phyloP scores from a whole-genome alignment of 1,284 basidiomycete species.

The Filobasidium uniguttulatum region DNA sequence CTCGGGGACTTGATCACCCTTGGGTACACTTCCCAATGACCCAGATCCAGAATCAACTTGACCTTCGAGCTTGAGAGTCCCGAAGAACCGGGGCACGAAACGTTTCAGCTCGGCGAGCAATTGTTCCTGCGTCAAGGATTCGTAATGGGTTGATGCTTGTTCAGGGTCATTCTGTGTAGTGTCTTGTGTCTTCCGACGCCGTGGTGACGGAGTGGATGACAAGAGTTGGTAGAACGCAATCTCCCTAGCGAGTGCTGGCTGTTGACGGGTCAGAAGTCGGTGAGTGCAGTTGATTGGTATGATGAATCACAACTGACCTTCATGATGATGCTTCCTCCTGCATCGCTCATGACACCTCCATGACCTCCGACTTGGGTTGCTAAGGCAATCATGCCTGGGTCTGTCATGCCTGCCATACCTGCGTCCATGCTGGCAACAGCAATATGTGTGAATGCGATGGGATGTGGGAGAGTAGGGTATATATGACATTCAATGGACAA shows the following conservation, averaged over 20 bases:
- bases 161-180: background rate
- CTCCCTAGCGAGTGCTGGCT: conserved; percentile 55
- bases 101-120: conserved; percentile 27
- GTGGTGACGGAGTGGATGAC: conserved; percentile 26
- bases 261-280: background rate
- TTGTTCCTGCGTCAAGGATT: background rate
- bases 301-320: conserved; percentile 41
- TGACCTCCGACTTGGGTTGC: conserved; percentile 77
- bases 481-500: too few relatives aligned
- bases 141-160: background rate
- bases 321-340: conserved; percentile 65
- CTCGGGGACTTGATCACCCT: conserved; percentile 1
- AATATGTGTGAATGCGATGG: too few relatives aligned
- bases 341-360: conserved; percentile 55
- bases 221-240: conserved; percentile 65
- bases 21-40: conserved; percentile 15
- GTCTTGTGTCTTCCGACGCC: background rate
- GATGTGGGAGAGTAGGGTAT: too few relatives aligned
- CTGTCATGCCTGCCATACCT: too few relatives aligned
- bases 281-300: background rate
- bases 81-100: conserved; percentile 60
- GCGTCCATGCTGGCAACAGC: too few relatives aligned
- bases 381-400: too few relatives aligned
- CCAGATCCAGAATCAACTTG: conserved; percentile 35
- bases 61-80: conserved; percentile 57